These are phyloP conservation scores for Amanita rimosa DNA, from an alignment of 768 basidiomycete species.

Conservation along the genomic window DNA sequence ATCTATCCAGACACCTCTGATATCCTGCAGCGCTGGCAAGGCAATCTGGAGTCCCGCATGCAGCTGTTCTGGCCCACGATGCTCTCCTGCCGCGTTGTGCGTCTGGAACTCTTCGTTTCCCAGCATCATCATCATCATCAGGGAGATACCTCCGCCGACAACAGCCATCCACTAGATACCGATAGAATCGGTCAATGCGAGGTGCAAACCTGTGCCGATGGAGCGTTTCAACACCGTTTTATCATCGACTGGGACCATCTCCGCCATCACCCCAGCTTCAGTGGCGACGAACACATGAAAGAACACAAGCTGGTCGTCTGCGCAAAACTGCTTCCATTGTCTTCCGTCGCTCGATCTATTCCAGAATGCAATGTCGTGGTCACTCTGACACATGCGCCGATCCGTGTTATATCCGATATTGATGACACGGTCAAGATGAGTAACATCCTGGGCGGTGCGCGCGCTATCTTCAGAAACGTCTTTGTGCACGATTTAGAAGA, in stretches of 20 bases:
- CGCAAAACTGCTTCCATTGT: conserved; percentile 36
- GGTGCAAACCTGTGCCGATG: conserved; percentile 53
- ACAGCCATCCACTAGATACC: no score
- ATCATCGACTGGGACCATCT: conserved; percentile 60
- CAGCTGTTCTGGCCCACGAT: conserved; percentile 75
- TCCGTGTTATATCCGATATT: conserved; percentile 86
- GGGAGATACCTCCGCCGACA: no score
- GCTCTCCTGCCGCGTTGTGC: conserved; percentile 49
- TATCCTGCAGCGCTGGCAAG: conserved; percentile 43
- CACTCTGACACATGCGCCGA: conserved; percentile 46
- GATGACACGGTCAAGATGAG: conserved; percentile 88
- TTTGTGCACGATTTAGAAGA: conserved; percentile 82
- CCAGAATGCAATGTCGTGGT: conserved; percentile 13
- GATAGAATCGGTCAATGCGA: conserved; percentile 31
- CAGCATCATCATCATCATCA: conserved; percentile 20
- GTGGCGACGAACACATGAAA: conserved; percentile 27
- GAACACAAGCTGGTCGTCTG: conserved; percentile 47
- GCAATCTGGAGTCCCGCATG: conserved; percentile 68
- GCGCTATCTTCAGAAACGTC: conserved; percentile 81
- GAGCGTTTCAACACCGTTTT: conserved; percentile 60
- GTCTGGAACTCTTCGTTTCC: conserved; percentile 47
- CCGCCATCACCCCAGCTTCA: conserved; percentile 50
- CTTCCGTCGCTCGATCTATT: neutral
- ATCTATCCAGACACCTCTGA: conserved; percentile 14
- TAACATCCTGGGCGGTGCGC: conserved; percentile 66